Conservation (phyloP, 2,329 filamentous ascomycete genomes). For the Moelleriella libera region DNA sequence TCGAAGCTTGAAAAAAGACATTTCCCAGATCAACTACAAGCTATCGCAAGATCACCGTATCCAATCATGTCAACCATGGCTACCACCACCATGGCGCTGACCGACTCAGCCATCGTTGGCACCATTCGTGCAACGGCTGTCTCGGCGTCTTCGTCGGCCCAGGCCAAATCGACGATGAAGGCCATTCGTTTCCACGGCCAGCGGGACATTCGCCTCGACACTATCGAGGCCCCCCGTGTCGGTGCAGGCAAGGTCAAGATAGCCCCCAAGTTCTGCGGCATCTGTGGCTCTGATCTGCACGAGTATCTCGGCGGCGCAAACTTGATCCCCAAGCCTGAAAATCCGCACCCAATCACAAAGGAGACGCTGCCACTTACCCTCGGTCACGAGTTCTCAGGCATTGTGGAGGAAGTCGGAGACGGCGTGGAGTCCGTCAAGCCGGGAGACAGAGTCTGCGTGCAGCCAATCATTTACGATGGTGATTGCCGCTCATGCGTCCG, state of each 20-base stretch:
- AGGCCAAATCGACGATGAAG: conserved; percentile 23
- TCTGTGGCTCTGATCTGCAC: conserved; percentile 27
- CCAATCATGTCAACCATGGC: background rate
- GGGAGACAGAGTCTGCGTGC: conserved; percentile 43
- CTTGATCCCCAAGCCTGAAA: conserved; percentile 23
- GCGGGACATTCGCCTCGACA: conserved; percentile 38
- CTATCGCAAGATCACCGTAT: background rate
- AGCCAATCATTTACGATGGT: conserved; percentile 44
- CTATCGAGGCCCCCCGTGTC: conserved; percentile 27
- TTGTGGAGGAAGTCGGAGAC: conserved; percentile 41
- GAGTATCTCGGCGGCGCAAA: conserved; percentile 19
- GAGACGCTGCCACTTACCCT: conserved; percentile 43
- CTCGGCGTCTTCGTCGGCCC: background rate
- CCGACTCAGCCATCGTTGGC: conserved; percentile 2
- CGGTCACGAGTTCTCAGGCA: conserved; percentile 52
- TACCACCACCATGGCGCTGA: conserved; percentile 1
- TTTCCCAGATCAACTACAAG: background rate
- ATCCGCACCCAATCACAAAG: conserved; percentile 42
- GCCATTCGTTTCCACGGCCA: conserved; percentile 40
- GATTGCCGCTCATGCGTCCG: conserved; percentile 39
- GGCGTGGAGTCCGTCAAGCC: conserved; percentile 30
- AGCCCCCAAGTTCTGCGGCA: conserved; percentile 27
- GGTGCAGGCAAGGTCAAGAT: conserved; percentile 32
- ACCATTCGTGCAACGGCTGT: conserved; percentile 4
- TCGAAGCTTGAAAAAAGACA: background rate